Percentiles rank a stretch among this genome's conserved stretches.
Conservation (phyloP, 495 filamentous ascomycete species). For the Talaromyces trachyspermus region DNA sequence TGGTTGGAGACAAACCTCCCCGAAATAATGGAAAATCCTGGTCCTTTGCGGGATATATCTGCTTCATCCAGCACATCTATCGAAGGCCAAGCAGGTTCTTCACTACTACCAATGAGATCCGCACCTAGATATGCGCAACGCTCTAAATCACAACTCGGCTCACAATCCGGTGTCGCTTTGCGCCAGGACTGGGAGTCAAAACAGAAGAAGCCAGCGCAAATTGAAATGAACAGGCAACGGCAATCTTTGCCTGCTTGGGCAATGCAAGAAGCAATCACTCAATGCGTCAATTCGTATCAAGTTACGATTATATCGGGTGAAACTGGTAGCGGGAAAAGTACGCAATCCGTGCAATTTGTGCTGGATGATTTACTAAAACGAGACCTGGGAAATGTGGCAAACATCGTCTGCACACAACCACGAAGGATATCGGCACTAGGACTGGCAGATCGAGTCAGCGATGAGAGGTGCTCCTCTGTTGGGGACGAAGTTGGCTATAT, state of each 20-base stretch:
- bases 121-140: constrained; percentile 37
- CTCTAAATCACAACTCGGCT: constrained; percentile 29
- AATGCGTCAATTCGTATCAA: constrained; percentile 64
- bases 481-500: constrained; percentile 89
- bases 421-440: constrained; percentile 90
- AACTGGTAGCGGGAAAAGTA: constrained; percentile 94
- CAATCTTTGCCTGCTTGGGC: constrained; percentile 82
- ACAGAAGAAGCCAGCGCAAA: constrained; percentile 50
- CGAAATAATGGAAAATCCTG: constrained; percentile 71
- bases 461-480: constrained; percentile 74
- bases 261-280: constrained; percentile 65
- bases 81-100: constrained; percentile 13
- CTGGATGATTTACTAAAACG: constrained; percentile 82
- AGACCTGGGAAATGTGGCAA: constrained; percentile 67
- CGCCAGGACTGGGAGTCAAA: constrained; percentile 47
- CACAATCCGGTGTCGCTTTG: constrained; percentile 33
- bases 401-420: constrained; percentile 93
- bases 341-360: constrained; percentile 93
- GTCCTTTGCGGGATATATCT: constrained; percentile 73
- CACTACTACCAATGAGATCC: constrained; percentile 38
- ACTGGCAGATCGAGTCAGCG: constrained; percentile 87
- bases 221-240: constrained; percentile 62
- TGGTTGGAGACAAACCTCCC: constrained; percentile 80
- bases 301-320: constrained; percentile 95
- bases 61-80: constrained; percentile 22